Percentiles rank a stretch among this genome's conserved stretches.
phyloP scores from a whole-genome alignment of 106 monocot species.

The Dendrobium huoshanense region DNA sequence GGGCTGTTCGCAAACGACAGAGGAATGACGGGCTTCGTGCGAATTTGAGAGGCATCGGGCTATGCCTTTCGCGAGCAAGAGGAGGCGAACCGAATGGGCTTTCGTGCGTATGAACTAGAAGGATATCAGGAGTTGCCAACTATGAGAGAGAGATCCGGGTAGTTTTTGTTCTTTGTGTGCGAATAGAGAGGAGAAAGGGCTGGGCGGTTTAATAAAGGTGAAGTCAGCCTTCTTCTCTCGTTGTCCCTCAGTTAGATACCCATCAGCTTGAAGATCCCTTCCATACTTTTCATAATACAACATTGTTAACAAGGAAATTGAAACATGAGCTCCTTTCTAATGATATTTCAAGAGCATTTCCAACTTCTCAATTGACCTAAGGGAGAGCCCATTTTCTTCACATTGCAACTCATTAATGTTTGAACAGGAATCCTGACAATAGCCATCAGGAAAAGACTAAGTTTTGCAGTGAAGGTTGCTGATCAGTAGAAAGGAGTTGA shows the following conservation, averaged over 20 bases:
- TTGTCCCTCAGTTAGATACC: conserved; percentile 79
- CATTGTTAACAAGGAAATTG: conserved; percentile 57
- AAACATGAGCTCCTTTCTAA: conserved; percentile 37
- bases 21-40: no score
- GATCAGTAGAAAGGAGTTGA: conserved; percentile 6
- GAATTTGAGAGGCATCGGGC: no score
- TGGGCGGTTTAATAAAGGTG: no score
- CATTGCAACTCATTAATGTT: conserved; percentile 22
- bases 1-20: no score
- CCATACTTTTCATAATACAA: conserved; percentile 72
- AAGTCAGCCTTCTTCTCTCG: conserved; percentile 63
- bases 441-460: conserved; percentile 5
- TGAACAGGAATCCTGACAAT: conserved; percentile 1
- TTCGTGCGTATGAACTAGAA: no score
- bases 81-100: no score
- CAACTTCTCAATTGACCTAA: conserved; percentile 61
- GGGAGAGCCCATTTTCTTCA: conserved; percentile 41
- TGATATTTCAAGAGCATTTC: conserved; percentile 51
- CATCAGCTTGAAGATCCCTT: conserved; percentile 62
- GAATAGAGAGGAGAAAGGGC: no score
- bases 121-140: no score
- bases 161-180: no score
- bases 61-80: no score
- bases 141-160: no score
- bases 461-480: conserved; percentile 8